phyloP scores from a whole-genome alignment of 768 basidiomycete genomes.

The Glaciozyma antarctica region DNA sequence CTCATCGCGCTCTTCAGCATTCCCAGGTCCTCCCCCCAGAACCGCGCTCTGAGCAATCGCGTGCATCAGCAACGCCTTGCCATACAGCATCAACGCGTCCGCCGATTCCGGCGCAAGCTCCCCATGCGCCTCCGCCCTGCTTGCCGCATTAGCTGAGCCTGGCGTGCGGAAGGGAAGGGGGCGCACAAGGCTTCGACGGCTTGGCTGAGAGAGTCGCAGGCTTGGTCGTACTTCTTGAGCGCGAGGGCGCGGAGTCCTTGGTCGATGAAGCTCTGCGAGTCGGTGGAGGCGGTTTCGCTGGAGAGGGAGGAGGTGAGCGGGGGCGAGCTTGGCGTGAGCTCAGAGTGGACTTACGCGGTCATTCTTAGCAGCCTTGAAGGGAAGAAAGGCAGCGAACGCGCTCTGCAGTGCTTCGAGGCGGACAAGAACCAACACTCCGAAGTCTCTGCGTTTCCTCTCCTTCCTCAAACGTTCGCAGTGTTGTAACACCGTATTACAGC shows the following conservation, averaged over 20 bases:
- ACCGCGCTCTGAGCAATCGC: slow-evolving; percentile 77
- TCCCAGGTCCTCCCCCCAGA: slow-evolving; percentile 71
- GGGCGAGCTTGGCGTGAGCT: no score
- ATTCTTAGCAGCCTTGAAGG: no score
- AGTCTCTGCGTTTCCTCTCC: no score
- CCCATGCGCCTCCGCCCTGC: slow-evolving; percentile 62
- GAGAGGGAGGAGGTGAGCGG: no score
- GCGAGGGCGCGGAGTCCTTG: slow-evolving; percentile 45
- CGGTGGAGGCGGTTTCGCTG: neutral
- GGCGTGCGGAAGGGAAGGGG: slow-evolving; percentile 27
- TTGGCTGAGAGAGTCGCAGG: slow-evolving; percentile 70
- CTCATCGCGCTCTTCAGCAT: slow-evolving; percentile 40
- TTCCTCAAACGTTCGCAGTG: no score
- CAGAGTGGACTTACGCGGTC: no score
- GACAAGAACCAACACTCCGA: no score
- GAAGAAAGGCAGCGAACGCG: no score
- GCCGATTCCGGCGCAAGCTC: slow-evolving; percentile 77
- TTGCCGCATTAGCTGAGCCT: neutral
- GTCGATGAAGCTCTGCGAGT: neutral
- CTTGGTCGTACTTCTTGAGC: slow-evolving; percentile 72
- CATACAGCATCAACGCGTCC: slow-evolving; percentile 81
- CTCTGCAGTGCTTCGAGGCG: no score
- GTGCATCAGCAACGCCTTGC: slow-evolving; percentile 84
- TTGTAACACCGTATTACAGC: no score
- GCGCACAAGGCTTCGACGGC: slow-evolving; percentile 76